Evolutionary conservation across 345 rosid genomes (phyloP).

Genomic region (Angophora floribunda): DNA sequence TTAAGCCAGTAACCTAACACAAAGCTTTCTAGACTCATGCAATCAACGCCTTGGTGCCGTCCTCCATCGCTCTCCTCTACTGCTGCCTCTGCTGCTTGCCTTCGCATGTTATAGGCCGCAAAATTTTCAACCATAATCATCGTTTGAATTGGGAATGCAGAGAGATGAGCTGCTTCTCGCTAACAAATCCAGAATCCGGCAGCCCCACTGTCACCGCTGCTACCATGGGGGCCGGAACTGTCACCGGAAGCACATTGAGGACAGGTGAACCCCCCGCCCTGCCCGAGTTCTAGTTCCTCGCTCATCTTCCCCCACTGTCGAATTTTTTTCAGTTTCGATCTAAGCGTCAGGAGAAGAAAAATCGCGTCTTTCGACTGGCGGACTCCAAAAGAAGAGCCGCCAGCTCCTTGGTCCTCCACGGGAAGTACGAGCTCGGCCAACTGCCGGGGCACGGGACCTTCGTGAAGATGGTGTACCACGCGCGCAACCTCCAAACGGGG

Average conservation of each 20-base stretch:
- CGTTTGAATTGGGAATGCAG: slow-evolving; percentile 24
- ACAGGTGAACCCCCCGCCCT: slow-evolving; percentile 59
- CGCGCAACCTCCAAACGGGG: slow-evolving; percentile 45
- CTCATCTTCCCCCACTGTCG: neutral
- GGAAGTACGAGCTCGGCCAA: slow-evolving; percentile 82
- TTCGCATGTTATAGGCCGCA: too few relatives aligned
- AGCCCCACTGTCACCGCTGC: slow-evolving; percentile 24
- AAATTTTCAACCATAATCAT: neutral
- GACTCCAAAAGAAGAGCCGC: slow-evolving; percentile 2
- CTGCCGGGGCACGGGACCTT: slow-evolving; percentile 78
- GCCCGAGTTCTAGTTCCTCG: neutral
- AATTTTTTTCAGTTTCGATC: neutral
- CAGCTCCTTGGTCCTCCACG: slow-evolving; percentile 39
- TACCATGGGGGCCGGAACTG: slow-evolving; percentile 73
- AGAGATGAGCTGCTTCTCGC: slow-evolving; percentile 25
- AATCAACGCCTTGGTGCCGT: too few relatives aligned
- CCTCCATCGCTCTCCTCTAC: neutral
- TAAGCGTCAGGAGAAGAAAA: neutral
- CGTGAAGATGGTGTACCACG: slow-evolving; percentile 70
- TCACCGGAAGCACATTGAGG: slow-evolving; percentile 94
- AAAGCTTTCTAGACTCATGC: too few relatives aligned
- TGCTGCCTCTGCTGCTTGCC: too few relatives aligned
- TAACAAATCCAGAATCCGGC: slow-evolving; percentile 13
- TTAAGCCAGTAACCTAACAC: too few relatives aligned
- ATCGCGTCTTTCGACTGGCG: neutral